Percentiles rank a stretch among this genome's conserved stretches.
These are phyloP conservation scores for Gossypium laxum DNA, from an alignment of 441 rosid genomes.

Conservation along the genomic window DNA sequence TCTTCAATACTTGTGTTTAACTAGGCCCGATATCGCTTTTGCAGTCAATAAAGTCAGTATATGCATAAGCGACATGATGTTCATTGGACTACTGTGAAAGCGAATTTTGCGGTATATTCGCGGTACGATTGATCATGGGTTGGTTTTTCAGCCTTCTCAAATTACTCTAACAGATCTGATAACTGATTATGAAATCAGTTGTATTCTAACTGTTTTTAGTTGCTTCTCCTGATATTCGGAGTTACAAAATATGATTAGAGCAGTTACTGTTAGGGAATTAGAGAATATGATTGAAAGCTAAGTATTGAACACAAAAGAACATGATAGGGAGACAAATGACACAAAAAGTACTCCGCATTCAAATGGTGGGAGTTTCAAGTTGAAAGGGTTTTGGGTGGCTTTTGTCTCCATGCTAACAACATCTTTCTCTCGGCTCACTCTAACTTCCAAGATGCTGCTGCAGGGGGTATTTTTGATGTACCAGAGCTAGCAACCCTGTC, in stretches of 20 bases:
- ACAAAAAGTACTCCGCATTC: not conserved
- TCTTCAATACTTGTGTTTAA: no score
- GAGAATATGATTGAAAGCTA: not conserved
- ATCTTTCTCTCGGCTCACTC: conserved; percentile 17
- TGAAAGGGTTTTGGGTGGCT: conserved; percentile 13
- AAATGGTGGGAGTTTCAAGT: not conserved
- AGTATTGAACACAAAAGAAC: not conserved
- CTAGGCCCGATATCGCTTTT: no score
- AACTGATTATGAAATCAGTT: no score
- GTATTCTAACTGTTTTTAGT: no score
- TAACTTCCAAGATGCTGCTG: conserved; percentile 18
- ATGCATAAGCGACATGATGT: no score
- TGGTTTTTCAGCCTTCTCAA: no score
- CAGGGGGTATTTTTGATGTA: conserved; percentile 13
- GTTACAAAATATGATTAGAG: not conserved
- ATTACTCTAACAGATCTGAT: no score
- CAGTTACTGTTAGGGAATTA: not conserved
- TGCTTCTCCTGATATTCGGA: not conserved
- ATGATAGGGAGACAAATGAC: not conserved
- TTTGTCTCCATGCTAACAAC: conserved; percentile 23
- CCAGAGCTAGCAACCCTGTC: conserved; percentile 10
- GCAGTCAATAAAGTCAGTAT: no score
- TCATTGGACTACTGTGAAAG: no score
- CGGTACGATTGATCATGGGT: no score
- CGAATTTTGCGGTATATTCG: no score